Conservation (phyloP, 148 eudicot species). For the Suaeda aralocaspica region DNA sequence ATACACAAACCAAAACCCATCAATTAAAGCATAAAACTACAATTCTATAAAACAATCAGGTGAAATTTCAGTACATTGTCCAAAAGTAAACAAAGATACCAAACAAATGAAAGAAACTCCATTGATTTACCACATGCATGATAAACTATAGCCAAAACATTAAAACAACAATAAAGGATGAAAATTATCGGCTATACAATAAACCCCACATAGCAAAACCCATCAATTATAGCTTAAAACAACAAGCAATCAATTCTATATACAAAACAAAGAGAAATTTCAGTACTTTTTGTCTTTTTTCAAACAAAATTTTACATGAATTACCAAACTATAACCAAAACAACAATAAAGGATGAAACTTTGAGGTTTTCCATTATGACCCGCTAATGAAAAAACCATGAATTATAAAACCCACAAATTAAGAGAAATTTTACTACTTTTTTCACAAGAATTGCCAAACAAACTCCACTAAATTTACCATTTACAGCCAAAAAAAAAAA, state of each 20-base stretch:
- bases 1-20: neutral
- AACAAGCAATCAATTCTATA: neutral
- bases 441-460: neutral
- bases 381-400: no score
- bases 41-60: neutral
- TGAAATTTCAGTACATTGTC: neutral
- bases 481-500: no score
- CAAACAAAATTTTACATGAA: neutral
- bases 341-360: no score
- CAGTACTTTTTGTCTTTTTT: no score
- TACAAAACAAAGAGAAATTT: neutral
- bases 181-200: neutral
- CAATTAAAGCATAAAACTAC: neutral
- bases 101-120: neutral
- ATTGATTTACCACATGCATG: neutral
- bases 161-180: neutral
- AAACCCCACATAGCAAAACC: slow-evolving; percentile 4
- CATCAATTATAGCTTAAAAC: neutral
- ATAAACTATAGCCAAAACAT: neutral
- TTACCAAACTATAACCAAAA: no score
- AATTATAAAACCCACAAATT: no score
- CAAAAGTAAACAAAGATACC: neutral
- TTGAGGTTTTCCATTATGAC: no score
- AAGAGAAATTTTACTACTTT: no score
- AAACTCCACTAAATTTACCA: no score